Percentiles rank a stretch among this genome's conserved stretches.
phyloP scores from a whole-genome alignment of 2,329 filamentous ascomycete genomes.

The Lachnellula occidentalis region DNA sequence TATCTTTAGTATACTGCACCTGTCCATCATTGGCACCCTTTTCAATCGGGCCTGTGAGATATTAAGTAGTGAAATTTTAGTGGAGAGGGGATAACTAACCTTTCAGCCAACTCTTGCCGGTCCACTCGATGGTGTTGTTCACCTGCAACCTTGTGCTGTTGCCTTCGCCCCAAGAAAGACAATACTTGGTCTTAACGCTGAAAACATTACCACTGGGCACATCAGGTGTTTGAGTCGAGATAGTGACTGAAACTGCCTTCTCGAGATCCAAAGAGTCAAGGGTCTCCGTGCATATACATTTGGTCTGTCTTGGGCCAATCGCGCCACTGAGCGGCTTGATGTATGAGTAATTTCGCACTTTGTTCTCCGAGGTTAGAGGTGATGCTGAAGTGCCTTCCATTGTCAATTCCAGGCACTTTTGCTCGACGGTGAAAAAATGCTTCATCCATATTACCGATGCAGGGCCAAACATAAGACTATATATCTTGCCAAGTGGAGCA shows the following conservation, averaged over 20 bases:
- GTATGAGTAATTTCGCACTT: conserved; percentile 71
- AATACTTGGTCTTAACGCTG: conserved; percentile 87
- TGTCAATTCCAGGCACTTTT: conserved; percentile 83
- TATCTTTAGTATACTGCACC: conserved; percentile 70
- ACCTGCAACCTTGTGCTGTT: conserved; percentile 81
- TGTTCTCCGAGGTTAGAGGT: conserved; percentile 69
- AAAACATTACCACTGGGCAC: conserved; percentile 94
- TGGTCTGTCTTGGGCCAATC: conserved; percentile 90
- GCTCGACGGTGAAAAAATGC: conserved; percentile 79
- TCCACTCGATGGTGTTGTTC: conserved; percentile 92
- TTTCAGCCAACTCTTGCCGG: conserved; percentile 96
- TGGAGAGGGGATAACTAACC: conserved; percentile 47
- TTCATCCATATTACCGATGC: conserved; percentile 75
- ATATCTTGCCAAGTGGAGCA: conserved; percentile 88
- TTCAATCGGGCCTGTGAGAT: conserved; percentile 74
- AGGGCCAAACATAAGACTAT: conserved; percentile 79
- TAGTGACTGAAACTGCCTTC: conserved; percentile 75
- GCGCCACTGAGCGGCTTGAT: conserved; percentile 82
- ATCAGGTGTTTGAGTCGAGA: conserved; percentile 85
- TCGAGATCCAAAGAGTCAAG: conserved; percentile 84
- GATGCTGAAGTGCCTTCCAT: conserved; percentile 69
- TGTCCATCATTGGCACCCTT: conserved; percentile 93
- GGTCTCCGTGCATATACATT: conserved; percentile 81
- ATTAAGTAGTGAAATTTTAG: neutral
- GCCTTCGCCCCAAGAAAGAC: conserved; percentile 83